Conservation (phyloP, 2,329 filamentous ascomycete genomes). For the Arthrobotrys sphaeroides region DNA sequence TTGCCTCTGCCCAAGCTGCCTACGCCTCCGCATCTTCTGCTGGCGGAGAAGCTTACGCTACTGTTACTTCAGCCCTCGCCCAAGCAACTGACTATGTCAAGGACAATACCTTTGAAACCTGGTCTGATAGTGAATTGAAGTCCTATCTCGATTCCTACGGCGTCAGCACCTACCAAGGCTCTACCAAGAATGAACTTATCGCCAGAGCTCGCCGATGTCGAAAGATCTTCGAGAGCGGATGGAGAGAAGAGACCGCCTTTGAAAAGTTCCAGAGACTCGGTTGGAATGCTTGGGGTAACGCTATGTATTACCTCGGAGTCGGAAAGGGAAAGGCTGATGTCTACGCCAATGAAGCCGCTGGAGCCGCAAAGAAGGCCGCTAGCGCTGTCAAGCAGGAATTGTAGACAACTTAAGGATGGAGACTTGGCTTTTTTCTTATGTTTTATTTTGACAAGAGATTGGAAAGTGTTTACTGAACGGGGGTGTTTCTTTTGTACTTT, state of each 20-base stretch:
- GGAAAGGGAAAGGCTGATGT: conserved; percentile 45
- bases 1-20: conserved; percentile 70
- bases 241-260: conserved; percentile 68
- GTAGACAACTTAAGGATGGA: conserved; percentile 7
- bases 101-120: conserved; percentile 74
- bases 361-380: conserved; percentile 22
- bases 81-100: conserved; percentile 73
- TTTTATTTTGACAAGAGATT: neutral
- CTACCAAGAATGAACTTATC: conserved; percentile 74
- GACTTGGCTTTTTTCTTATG: neutral
- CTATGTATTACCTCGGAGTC: conserved; percentile 45
- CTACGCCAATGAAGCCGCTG: conserved; percentile 25
- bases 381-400: conserved; percentile 40
- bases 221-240: conserved; percentile 81
- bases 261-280: conserved; percentile 63
- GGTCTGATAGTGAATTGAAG: conserved; percentile 79
- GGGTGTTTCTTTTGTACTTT: conserved; percentile 12
- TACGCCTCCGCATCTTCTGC: conserved; percentile 59
- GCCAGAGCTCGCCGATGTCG: conserved; percentile 76
- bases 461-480: neutral
- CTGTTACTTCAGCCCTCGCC: conserved; percentile 75
- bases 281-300: conserved; percentile 36
- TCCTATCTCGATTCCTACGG: conserved; percentile 82
- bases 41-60: conserved; percentile 70
- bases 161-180: conserved; percentile 73